Base-by-base conservation (phyloP, 2,329 filamentous ascomycete genomes). In the Pseudofabraea citricarpa region DNA sequence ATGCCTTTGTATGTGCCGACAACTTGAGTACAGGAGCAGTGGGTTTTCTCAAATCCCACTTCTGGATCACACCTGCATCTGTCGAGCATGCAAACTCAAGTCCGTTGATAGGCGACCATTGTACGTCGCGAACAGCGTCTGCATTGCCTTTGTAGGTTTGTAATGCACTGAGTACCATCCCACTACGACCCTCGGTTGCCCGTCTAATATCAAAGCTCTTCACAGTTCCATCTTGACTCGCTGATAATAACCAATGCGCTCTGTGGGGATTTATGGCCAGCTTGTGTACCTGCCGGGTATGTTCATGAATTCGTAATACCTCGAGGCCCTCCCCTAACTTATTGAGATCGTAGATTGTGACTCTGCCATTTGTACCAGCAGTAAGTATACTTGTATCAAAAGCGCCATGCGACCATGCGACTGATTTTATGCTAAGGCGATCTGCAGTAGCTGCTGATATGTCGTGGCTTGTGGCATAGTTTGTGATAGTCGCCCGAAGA, bases 51-150 rank as follows among this genome's bases (percentile, higher is more conserved):
- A 81, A 70, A 58, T 84, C 80, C 78, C 80, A 84, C 54, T 83
- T 82, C 50, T 81, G 62, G 10, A 84, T 68, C 12, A 74, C 71
- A 9, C 80, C 80, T 27, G 74, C 72, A 48, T 83, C 80, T 0
- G 80, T 83, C 39, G 74, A 79, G 58, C 79, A 83, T 16, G 80
- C 80, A 62, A 83, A 81, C 46, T 75, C 68, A 53, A 80, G 71
- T 5, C 77, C 80, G 39, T 80, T 72, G 24, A 68, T 74, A 6
- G 79, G 79, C 12, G 78, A 81, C 80, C 80, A 84, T 51, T 79
- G 72, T n/a, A 84, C 75, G 55, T 81, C 75, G 20, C 77, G 71
- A 23, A 84, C 75, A 22, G 70, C 69, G 43, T 78, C 75, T n/a
- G 70, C 70, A 49, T 75, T 75, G 58, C 72, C 60, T 44, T 57